These are phyloP conservation scores for Starmerella kuoi DNA, from an alignment of 805 yeast genomes.

Conservation along the genomic window DNA sequence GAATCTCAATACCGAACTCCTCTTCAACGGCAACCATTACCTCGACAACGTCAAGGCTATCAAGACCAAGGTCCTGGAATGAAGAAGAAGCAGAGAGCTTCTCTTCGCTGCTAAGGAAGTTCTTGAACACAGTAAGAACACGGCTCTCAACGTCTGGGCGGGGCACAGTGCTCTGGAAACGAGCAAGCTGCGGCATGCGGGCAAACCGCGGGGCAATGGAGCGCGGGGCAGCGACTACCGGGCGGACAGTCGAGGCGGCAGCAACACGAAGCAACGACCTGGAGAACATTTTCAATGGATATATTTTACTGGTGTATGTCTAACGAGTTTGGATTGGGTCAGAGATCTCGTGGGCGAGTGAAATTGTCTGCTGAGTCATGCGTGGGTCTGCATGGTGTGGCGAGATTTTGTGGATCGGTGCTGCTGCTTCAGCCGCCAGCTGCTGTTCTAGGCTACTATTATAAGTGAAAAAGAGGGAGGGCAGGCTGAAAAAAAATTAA, in stretches of 20 bases:
- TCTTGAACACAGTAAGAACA: slow-evolving; percentile 61
- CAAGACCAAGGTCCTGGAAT: slow-evolving; percentile 64
- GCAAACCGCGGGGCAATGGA: slow-evolving; percentile 16
- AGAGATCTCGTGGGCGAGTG: no score
- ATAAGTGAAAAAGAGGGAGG: no score
- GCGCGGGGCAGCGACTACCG: slow-evolving; percentile 10
- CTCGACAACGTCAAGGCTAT: slow-evolving; percentile 89
- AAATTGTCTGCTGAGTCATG: no score
- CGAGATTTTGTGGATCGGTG: no score
- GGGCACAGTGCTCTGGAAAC: slow-evolving; percentile 34
- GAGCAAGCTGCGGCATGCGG: slow-evolving; percentile 17
- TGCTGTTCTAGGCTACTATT: no score
- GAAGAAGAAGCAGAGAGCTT: slow-evolving; percentile 32
- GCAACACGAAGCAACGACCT: slow-evolving; percentile 17
- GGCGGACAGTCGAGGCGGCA: slow-evolving; percentile 13
- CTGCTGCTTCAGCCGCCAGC: no score
- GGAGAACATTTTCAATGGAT: slow-evolving; percentile 16
- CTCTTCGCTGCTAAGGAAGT: slow-evolving; percentile 21
- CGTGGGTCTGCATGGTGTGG: no score
- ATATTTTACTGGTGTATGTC: no score
- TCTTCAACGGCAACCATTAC: slow-evolving; percentile 93
- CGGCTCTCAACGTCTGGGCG: slow-evolving; percentile 72
- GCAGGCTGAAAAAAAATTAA: no score
- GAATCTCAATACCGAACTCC: slow-evolving; percentile 45
- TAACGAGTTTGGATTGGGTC: no score